These are phyloP conservation scores for Durusdinium trenchii DNA, from an alignment of 73 alveolate genomes.

Conservation along the genomic window DNA sequence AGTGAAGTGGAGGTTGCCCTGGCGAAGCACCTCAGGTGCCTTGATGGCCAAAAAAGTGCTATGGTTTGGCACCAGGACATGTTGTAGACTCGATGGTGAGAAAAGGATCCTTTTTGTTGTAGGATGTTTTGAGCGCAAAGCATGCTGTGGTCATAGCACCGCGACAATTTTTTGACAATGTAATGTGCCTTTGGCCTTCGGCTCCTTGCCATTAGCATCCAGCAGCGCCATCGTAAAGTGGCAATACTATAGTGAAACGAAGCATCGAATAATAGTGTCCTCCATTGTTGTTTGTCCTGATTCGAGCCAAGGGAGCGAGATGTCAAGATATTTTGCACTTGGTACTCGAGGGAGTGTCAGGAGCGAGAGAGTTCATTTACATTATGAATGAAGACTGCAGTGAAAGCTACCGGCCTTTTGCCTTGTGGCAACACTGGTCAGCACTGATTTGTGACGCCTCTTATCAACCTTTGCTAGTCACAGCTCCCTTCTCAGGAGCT, in stretches of 20 bases:
- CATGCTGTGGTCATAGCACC: no score
- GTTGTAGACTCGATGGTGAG: no score
- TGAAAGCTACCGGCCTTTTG: background rate
- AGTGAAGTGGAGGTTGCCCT: conserved; percentile 6
- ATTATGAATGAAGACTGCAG: background rate
- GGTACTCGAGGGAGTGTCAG: conserved; percentile 2
- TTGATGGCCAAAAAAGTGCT: background rate
- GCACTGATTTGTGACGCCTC: background rate
- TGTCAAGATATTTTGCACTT: background rate
- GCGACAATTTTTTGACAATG: no score
- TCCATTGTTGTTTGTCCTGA: background rate
- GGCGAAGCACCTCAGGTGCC: conserved; percentile 8
- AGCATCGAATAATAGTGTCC: background rate
- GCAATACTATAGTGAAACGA: no score
- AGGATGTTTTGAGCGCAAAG: no score
- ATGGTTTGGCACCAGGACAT: background rate
- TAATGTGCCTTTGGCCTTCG: no score
- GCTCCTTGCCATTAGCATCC: no score
- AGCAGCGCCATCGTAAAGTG: no score
- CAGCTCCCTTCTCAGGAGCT: background rate
- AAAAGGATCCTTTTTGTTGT: no score
- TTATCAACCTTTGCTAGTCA: no score
- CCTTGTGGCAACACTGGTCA: background rate
- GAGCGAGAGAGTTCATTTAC: background rate
- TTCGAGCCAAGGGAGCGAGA: background rate